phyloP scores from a whole-genome alignment of 192 early-diverging fungal genomes.

The Backusella macrospora region DNA sequence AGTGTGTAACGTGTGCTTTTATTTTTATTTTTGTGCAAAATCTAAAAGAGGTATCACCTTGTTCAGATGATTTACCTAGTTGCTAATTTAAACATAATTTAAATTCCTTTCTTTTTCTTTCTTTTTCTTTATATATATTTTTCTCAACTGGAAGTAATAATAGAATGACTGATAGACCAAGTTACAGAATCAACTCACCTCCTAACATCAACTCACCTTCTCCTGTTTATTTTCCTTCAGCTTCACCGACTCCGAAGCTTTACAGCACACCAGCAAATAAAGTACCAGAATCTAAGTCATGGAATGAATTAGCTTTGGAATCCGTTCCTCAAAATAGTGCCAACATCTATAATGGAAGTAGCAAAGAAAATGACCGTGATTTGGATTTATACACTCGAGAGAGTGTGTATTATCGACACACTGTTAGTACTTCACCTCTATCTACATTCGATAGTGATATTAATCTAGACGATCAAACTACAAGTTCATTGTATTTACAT shows the following conservation, averaged over 20 bases:
- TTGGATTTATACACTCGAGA: background rate
- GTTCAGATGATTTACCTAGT: background rate
- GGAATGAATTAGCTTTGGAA: conserved; percentile 7
- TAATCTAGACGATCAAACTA: background rate
- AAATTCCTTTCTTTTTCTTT: background rate
- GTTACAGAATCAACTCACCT: conserved; percentile 8
- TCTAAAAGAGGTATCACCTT: background rate
- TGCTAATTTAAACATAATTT: conserved; percentile 6
- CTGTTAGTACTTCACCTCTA: background rate
- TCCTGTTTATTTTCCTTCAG: conserved; percentile 15
- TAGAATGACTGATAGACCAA: conserved; percentile 4
- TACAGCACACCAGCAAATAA: conserved; percentile 14
- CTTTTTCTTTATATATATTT: background rate
- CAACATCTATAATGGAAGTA: background rate
- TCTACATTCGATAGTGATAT: background rate
- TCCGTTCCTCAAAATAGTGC: conserved; percentile 2
- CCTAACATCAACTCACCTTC: conserved; percentile 10
- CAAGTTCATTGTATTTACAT: background rate
- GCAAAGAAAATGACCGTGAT: background rate
- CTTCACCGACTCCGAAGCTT: conserved; percentile 9
- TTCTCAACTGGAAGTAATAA: background rate
- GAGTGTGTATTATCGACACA: background rate
- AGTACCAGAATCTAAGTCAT: conserved; percentile 11
- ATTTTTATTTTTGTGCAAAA: background rate
- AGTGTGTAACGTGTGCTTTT: background rate